Conservation (phyloP, 2,329 filamentous ascomycete genomes). For the Pseudogymnoascus sp. region DNA sequence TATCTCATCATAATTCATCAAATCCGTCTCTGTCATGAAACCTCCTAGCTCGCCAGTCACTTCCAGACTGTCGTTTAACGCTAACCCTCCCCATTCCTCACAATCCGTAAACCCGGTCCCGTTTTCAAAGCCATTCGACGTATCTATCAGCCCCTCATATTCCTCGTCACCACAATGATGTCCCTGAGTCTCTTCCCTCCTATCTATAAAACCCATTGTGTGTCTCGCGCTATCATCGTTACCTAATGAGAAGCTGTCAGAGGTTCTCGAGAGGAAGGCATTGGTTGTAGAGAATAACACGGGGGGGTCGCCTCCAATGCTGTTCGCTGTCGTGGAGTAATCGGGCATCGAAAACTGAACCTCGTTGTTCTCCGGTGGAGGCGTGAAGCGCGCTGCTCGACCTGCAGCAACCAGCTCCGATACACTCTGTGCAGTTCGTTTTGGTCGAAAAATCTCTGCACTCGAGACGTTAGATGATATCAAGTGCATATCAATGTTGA, state of each 20-base stretch:
- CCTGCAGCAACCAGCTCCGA: neutral
- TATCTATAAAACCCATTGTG: neutral
- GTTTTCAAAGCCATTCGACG: neutral
- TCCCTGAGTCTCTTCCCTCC: neutral
- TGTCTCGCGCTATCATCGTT: neutral
- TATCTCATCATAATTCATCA: neutral
- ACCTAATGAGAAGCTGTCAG: neutral
- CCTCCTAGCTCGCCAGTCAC: neutral
- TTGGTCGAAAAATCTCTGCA: neutral
- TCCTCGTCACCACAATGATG: neutral
- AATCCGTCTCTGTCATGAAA: neutral
- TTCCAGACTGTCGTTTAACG: neutral
- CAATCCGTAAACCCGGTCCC: neutral
- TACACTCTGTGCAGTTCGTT: neutral
- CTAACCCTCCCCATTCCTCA: neutral
- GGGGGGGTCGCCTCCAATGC: neutral
- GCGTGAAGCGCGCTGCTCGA: neutral
- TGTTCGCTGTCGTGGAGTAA: neutral
- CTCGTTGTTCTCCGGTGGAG: neutral
- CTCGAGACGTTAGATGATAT: neutral
- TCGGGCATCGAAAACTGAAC: neutral
- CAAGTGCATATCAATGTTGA: conserved; percentile 30
- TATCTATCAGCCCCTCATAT: neutral
- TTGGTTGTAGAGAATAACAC: neutral
- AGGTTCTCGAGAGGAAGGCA: neutral